Conservation (phyloP, 139 green algal genomes). For the Yamagishiella unicocca region DNA sequence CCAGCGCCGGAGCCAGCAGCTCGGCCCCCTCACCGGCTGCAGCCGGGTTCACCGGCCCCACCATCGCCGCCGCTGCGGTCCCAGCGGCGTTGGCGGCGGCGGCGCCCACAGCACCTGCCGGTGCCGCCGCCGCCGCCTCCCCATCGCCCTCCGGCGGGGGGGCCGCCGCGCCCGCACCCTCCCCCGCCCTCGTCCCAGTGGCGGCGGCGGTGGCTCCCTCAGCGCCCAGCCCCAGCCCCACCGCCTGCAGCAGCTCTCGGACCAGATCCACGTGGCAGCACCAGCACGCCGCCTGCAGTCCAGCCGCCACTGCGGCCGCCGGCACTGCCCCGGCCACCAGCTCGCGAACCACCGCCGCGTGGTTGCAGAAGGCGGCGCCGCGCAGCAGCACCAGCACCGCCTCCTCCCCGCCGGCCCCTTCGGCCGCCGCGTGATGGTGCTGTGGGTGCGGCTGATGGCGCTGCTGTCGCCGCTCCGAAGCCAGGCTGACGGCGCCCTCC, state of each 20-base stretch:
- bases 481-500: background rate
- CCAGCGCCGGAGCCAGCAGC: background rate
- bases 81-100: background rate
- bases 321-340: background rate
- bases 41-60: background rate
- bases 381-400: background rate
- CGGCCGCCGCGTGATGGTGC: background rate
- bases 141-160: no score
- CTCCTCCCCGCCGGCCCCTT: background rate
- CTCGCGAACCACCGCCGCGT: slow-evolving; percentile 5
- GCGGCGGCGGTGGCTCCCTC: background rate
- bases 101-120: no score
- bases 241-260: background rate
- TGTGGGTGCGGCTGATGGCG: background rate
- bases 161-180: no score
- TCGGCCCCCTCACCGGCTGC: background rate
- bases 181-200: background rate
- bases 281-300: slow-evolving; percentile 1
- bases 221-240: background rate
- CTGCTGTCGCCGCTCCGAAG: background rate
- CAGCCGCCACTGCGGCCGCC: background rate
- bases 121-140: no score
- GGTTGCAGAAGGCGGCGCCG: slow-evolving; percentile 4
- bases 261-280: background rate
- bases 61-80: background rate